Conservation (phyloP, 768 basidiomycete species). For the Amanita jacksonii region DNA sequence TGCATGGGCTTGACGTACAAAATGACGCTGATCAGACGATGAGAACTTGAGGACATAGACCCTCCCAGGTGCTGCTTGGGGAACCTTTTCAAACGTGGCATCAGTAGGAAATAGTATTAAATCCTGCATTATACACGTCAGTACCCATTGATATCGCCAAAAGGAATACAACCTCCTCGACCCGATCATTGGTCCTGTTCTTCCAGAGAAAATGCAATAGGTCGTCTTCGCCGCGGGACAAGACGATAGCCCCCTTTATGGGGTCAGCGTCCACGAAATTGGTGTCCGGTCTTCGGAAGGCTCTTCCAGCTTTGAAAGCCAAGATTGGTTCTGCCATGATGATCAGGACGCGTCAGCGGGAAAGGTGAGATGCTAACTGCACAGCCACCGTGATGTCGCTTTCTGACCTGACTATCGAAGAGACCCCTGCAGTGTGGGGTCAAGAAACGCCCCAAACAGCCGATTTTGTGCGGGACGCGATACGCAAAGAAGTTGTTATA, state of each 20-base stretch:
- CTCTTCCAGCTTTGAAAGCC: slow-evolving; percentile 67
- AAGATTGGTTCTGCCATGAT: slow-evolving; percentile 34
- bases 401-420: slow-evolving; percentile 29
- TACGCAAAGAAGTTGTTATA: slow-evolving; percentile 68
- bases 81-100: slow-evolving; percentile 69
- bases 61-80: slow-evolving; percentile 53
- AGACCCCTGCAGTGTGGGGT: slow-evolving; percentile 42
- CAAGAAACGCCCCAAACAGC: slow-evolving; percentile 31
- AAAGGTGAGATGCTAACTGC: background rate
- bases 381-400: slow-evolving; percentile 32
- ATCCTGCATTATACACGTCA: slow-evolving; percentile 39
- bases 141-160: background rate
- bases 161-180: slow-evolving; percentile 46
- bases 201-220: slow-evolving; percentile 77
- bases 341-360: slow-evolving; percentile 34
- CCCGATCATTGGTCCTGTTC: slow-evolving; percentile 48
- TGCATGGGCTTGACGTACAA: slow-evolving; percentile 43
- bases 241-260: slow-evolving; percentile 64
- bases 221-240: slow-evolving; percentile 65
- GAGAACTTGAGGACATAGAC: slow-evolving; percentile 88
- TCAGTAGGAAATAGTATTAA: slow-evolving; percentile 83
- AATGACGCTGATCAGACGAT: slow-evolving; percentile 82
- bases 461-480: slow-evolving; percentile 66
- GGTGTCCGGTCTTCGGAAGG: slow-evolving; percentile 54
- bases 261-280: slow-evolving; percentile 60